Percentiles rank a stretch among this genome's conserved stretches.
Evolutionary conservation across 192 early-diverging fungal species (phyloP).

Genomic region (Backusella sp.): DNA sequence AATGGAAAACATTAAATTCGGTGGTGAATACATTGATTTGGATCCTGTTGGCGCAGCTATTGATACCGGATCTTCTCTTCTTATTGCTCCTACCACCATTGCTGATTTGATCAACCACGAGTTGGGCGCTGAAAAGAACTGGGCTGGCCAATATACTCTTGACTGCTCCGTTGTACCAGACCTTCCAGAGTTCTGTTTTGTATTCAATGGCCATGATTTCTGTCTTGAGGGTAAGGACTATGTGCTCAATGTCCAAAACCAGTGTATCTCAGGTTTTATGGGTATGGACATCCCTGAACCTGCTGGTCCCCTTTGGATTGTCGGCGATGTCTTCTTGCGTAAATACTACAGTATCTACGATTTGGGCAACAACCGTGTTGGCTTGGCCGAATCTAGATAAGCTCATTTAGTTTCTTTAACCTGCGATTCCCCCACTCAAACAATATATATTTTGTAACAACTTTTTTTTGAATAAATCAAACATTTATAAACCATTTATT

Average conservation of each 20-base stretch:
- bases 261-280: slow-evolving; percentile 86
- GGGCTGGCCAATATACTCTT: slow-evolving; percentile 77
- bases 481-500: neutral
- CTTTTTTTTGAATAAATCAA: slow-evolving; percentile 1
- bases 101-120: slow-evolving; percentile 87
- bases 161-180: slow-evolving; percentile 81
- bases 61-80: slow-evolving; percentile 89
- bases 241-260: slow-evolving; percentile 58
- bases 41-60: slow-evolving; percentile 77
- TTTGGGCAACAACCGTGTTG: slow-evolving; percentile 70
- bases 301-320: slow-evolving; percentile 78
- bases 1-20: slow-evolving; percentile 75
- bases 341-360: slow-evolving; percentile 79
- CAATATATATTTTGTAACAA: neutral
- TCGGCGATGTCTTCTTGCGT: slow-evolving; percentile 82
- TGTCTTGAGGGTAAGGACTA: slow-evolving; percentile 66
- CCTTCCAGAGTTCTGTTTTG: slow-evolving; percentile 75
- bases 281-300: slow-evolving; percentile 85
- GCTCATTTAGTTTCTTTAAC: neutral
- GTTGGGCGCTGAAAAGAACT: slow-evolving; percentile 94
- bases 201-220: slow-evolving; percentile 56
- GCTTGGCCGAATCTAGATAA: slow-evolving; percentile 48
- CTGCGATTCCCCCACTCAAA: neutral
- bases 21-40: slow-evolving; percentile 69
- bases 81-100: slow-evolving; percentile 73